Percentiles rank a stretch among this genome's conserved stretches.
Conservation (phyloP, 1,284 basidiomycete genomes). For the Malassezia caprae region DNA sequence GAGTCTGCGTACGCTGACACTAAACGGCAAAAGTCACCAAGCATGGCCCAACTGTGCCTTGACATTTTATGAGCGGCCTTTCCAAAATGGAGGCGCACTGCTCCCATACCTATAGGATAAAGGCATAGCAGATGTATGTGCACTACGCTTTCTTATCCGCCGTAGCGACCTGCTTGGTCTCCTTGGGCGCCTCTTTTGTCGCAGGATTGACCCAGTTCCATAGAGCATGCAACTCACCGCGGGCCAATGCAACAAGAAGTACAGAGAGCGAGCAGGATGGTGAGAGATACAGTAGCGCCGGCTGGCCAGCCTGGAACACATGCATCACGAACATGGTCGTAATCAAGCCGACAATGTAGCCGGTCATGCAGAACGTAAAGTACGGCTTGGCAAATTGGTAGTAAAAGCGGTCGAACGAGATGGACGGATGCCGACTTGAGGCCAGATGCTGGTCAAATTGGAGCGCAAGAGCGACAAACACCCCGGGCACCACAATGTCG, state of each 20-base stretch:
- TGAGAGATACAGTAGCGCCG: conserved; percentile 76
- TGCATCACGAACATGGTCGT: conserved; percentile 85
- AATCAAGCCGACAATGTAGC: conserved; percentile 68
- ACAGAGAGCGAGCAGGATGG: conserved; percentile 54
- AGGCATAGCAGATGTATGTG: background rate
- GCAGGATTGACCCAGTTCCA: conserved; percentile 33
- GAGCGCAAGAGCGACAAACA: conserved; percentile 75
- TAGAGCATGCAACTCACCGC: conserved; percentile 47
- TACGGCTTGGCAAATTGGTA: conserved; percentile 61
- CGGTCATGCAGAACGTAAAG: conserved; percentile 62
- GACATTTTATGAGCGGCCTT: too few species aligned
- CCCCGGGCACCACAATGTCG: conserved; percentile 80
- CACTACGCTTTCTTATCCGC: background rate
- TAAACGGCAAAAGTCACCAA: too few species aligned
- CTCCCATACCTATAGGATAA: too few species aligned
- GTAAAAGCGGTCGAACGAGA: conserved; percentile 28
- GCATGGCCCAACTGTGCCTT: too few species aligned
- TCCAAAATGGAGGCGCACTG: background rate
- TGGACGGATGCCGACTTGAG: conserved; percentile 41
- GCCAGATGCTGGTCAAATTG: conserved; percentile 66
- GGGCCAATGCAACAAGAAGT: conserved; percentile 40
- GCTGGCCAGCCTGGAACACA: conserved; percentile 67
- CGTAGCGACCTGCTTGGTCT: background rate
- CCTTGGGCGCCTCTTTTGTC: background rate
- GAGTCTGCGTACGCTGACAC: too few species aligned